Percentiles rank a stretch among this genome's conserved stretches.
Conservation (phyloP, 768 basidiomycete genomes). For the Tulasnella sp. region DNA sequence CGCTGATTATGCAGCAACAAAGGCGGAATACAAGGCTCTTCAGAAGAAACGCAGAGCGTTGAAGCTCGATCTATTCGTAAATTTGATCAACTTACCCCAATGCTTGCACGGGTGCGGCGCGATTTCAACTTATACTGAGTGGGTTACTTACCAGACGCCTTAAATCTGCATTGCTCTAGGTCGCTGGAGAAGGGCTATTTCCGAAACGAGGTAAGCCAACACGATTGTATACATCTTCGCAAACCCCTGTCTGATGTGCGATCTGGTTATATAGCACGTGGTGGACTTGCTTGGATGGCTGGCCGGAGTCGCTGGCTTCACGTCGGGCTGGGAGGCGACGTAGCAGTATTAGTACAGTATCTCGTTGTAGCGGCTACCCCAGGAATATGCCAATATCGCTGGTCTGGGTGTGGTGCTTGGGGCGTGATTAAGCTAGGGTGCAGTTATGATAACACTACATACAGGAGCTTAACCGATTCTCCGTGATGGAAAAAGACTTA, state of each 20-base stretch:
- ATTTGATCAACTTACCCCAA: slow-evolving; percentile 69
- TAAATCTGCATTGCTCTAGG: slow-evolving; percentile 36
- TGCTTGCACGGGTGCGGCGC: slow-evolving; percentile 70
- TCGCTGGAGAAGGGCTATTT: slow-evolving; percentile 62
- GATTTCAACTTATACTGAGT: background rate
- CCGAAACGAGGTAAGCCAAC: slow-evolving; percentile 48
- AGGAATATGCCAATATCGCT: background rate
- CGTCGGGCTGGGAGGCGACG: slow-evolving; percentile 52
- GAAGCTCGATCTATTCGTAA: slow-evolving; percentile 63
- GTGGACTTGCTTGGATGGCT: slow-evolving; percentile 38
- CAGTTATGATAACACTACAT: no score
- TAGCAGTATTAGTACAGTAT: background rate
- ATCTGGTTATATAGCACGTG: slow-evolving; percentile 32
- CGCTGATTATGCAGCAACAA: slow-evolving; percentile 7
- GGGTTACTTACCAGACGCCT: background rate
- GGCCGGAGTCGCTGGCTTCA: slow-evolving; percentile 54
- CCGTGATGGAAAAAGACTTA: no score
- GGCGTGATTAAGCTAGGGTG: no score
- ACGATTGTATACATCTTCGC: background rate
- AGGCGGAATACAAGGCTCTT: slow-evolving; percentile 27
- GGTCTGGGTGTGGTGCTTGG: no score
- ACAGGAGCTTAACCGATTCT: no score
- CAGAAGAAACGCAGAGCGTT: slow-evolving; percentile 58
- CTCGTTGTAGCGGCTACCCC: background rate
- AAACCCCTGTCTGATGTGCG: background rate